phyloP scores from a whole-genome alignment of 2,329 filamentous ascomycete genomes.

The Paecilomyces niveus region DNA sequence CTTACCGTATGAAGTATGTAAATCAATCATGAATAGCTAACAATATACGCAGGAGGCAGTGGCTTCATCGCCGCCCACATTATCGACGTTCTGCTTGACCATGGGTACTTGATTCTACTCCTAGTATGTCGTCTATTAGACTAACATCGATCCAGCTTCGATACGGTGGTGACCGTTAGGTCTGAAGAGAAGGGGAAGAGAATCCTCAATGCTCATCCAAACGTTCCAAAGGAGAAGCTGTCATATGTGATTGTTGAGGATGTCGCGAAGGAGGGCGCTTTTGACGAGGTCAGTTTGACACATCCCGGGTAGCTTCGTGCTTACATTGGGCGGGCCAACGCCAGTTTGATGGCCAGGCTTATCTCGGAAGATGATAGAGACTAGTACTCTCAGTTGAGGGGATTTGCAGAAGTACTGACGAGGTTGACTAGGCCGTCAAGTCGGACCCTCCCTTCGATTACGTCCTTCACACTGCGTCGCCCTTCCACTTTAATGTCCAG shows the following conservation, averaged over 20 bases:
- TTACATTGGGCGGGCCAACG: slow-evolving; percentile 1
- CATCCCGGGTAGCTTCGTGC: not conserved
- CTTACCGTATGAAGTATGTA: not conserved
- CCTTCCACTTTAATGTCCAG: slow-evolving; percentile 66
- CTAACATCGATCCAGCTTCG: slow-evolving; percentile 39
- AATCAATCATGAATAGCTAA: not conserved
- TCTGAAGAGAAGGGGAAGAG: slow-evolving; percentile 55
- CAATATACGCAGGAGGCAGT: slow-evolving; percentile 42
- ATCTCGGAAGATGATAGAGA: no score
- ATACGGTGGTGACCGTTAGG: slow-evolving; percentile 57
- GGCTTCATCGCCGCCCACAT: slow-evolving; percentile 62
- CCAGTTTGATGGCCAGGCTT: no score
- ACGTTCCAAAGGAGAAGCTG: slow-evolving; percentile 48
- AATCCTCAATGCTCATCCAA: slow-evolving; percentile 50
- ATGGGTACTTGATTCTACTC: slow-evolving; percentile 29
- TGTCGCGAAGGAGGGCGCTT: slow-evolving; percentile 62
- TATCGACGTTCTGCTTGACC: slow-evolving; percentile 52
- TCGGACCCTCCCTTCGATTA: slow-evolving; percentile 61
- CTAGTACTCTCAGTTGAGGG: no score
- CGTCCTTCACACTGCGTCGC: slow-evolving; percentile 67
- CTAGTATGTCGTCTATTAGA: not conserved
- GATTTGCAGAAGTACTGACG: not conserved
- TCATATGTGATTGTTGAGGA: slow-evolving; percentile 64
- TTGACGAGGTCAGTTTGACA: slow-evolving; percentile 45
- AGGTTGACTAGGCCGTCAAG: slow-evolving; percentile 40